These are phyloP conservation scores for Saccharomycopsis schoenii DNA, from an alignment of 805 yeast species.

Conservation along the genomic window DNA sequence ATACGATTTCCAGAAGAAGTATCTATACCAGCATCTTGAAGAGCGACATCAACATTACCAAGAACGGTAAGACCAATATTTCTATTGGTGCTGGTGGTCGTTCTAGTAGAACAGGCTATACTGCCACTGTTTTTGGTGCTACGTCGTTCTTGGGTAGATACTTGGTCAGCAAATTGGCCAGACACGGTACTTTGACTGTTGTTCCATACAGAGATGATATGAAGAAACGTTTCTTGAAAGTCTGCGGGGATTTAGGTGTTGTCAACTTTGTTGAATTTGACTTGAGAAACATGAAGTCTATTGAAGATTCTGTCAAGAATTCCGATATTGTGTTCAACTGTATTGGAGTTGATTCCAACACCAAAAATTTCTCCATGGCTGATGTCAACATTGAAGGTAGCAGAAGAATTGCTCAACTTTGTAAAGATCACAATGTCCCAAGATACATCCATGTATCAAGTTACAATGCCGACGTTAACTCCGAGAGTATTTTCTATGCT, in stretches of 20 bases:
- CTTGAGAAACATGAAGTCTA: slow-evolving; percentile 63
- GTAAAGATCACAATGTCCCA: slow-evolving; percentile 59
- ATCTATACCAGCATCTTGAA: slow-evolving; percentile 27
- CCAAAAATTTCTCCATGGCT: slow-evolving; percentile 74
- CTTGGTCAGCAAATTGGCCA: slow-evolving; percentile 60
- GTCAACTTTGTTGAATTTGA: slow-evolving; percentile 78
- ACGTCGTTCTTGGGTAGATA: slow-evolving; percentile 72
- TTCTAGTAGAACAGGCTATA: slow-evolving; percentile 78
- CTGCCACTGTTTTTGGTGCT: slow-evolving; percentile 83
- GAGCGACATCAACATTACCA: slow-evolving; percentile 62
- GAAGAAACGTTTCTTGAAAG: slow-evolving; percentile 68
- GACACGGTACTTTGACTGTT: slow-evolving; percentile 69
- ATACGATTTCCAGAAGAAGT: slow-evolving; percentile 20
- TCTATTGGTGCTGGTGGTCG: slow-evolving; percentile 74
- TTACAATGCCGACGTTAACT: slow-evolving; percentile 60
- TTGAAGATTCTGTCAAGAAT: slow-evolving; percentile 67
- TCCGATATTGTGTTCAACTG: slow-evolving; percentile 78
- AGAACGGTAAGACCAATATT: slow-evolving; percentile 62
- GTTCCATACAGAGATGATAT: slow-evolving; percentile 78
- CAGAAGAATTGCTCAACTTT: slow-evolving; percentile 65
- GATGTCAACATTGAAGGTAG: slow-evolving; percentile 77
- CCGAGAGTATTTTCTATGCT: slow-evolving; percentile 62
- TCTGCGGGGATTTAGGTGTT: slow-evolving; percentile 80
- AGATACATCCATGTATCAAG: slow-evolving; percentile 72
- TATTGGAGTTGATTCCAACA: slow-evolving; percentile 64